phyloP scores from a whole-genome alignment of 768 basidiomycete genomes.

The Tricholoma flavovirens region DNA sequence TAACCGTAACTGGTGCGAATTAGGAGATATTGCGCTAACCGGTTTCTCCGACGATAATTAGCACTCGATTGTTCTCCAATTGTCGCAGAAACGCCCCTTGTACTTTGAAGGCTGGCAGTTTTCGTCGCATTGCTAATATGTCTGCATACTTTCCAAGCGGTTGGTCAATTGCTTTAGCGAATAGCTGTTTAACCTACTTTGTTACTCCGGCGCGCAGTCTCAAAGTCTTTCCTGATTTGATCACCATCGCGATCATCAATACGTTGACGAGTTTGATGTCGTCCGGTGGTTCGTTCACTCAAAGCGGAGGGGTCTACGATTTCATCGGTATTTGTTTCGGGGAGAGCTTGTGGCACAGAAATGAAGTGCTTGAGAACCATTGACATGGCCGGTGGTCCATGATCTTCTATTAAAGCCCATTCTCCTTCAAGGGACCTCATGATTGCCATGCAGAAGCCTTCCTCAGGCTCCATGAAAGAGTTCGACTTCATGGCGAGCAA shows the following conservation, averaged over 20 bases:
- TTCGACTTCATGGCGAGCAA: slow-evolving; percentile 49
- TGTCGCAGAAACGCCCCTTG: slow-evolving; percentile 55
- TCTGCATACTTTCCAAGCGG: slow-evolving; percentile 36
- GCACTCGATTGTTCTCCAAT: slow-evolving; percentile 55
- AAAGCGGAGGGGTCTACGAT: neutral
- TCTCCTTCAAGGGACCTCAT: slow-evolving; percentile 67
- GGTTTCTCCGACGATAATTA: slow-evolving; percentile 89
- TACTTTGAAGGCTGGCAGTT: slow-evolving; percentile 72
- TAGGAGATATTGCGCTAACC: slow-evolving; percentile 44
- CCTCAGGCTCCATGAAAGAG: slow-evolving; percentile 56
- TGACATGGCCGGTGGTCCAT: slow-evolving; percentile 73
- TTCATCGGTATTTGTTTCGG: neutral
- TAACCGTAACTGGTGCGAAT: neutral
- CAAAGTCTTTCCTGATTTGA: slow-evolving; percentile 50
- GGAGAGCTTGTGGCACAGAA: slow-evolving; percentile 16
- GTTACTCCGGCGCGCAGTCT: slow-evolving; percentile 33
- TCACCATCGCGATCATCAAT: slow-evolving; percentile 40
- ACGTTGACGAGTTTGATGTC: slow-evolving; percentile 1
- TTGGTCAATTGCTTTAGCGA: neutral
- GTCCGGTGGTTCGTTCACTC: neutral
- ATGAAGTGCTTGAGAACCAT: slow-evolving; percentile 59
- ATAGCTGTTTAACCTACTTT: slow-evolving; percentile 24
- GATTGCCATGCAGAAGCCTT: slow-evolving; percentile 66
- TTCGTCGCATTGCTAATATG: slow-evolving; percentile 50
- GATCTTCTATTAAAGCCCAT: slow-evolving; percentile 59